These are phyloP conservation scores for Chaetomiaceae sp. DNA, from an alignment of 2,329 filamentous ascomycete species.

Conservation along the genomic window DNA sequence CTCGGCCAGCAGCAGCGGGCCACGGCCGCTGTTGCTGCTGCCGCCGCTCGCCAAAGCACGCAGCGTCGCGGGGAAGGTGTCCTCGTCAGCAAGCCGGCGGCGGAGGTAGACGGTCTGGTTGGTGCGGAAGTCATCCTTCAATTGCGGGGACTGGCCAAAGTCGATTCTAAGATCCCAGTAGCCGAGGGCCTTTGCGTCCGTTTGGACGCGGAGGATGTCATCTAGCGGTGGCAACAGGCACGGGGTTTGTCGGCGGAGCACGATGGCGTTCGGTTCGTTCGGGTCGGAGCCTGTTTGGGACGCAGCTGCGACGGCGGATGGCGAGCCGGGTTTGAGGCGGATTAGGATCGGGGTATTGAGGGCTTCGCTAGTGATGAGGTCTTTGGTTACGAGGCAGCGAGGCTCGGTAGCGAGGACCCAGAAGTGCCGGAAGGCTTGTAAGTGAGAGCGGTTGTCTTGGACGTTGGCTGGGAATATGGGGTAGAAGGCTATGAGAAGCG, in stretches of 20 bases:
- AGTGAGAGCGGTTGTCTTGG: constrained; percentile 88
- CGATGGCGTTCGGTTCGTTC: constrained; percentile 33
- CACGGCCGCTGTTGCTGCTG: neutral
- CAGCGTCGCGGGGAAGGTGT: constrained; percentile 68
- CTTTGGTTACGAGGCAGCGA: constrained; percentile 81
- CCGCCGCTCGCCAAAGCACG: constrained; percentile 57
- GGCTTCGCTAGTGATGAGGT: constrained; percentile 77
- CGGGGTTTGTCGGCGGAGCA: constrained; percentile 47
- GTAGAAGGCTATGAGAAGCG: constrained; percentile 87
- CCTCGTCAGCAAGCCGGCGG: constrained; percentile 63
- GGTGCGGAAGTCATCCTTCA: constrained; percentile 60
- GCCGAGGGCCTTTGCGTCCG: constrained; percentile 55
- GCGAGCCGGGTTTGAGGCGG: constrained; percentile 46
- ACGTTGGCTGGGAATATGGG: constrained; percentile 85
- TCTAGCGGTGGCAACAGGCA: constrained; percentile 62
- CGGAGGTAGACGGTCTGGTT: constrained; percentile 73
- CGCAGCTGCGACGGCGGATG: constrained; percentile 35
- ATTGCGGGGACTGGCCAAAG: constrained; percentile 58
- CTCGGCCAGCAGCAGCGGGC: neutral
- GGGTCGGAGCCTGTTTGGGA: constrained; percentile 36
- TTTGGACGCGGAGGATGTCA: constrained; percentile 56
- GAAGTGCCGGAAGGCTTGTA: constrained; percentile 94
- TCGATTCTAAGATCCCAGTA: constrained; percentile 83
- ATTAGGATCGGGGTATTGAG: constrained; percentile 69
- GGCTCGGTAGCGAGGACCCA: constrained; percentile 93